phyloP scores from a whole-genome alignment of 768 basidiomycete species.

The Chalciporus pseudorubinellus region DNA sequence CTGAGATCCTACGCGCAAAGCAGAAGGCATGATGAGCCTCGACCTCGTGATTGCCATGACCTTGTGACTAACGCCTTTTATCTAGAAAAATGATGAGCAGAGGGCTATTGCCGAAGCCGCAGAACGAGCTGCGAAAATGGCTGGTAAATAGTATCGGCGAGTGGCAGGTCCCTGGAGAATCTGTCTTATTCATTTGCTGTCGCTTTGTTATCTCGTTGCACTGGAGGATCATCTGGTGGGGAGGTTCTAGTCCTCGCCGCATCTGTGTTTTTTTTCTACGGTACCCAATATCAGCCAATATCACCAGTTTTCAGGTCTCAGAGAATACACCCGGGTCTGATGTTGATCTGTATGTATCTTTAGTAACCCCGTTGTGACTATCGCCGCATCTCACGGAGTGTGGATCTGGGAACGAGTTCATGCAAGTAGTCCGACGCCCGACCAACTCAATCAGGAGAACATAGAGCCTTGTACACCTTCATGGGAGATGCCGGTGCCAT shows the following conservation, averaged over 20 bases:
- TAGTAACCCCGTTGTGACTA: conserved; percentile 14
- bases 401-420: conserved; percentile 15
- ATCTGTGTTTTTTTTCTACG: conserved; percentile 9
- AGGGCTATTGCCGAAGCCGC: conserved; percentile 34
- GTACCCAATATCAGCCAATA: conserved; percentile 10
- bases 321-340: background rate
- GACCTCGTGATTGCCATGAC: background rate
- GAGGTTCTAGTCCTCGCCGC: conserved; percentile 9
- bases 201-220: background rate
- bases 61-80: conserved; percentile 6
- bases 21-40: conserved; percentile 57
- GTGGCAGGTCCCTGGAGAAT: conserved; percentile 18
- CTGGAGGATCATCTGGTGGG: conserved; percentile 17
- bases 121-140: conserved; percentile 11
- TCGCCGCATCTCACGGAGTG: conserved; percentile 24
- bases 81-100: conserved; percentile 56
- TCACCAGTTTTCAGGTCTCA: conserved; percentile 5
- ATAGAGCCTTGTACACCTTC: conserved; percentile 1
- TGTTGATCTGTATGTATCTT: conserved; percentile 9
- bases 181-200: conserved; percentile 9
- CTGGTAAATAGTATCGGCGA: conserved; percentile 37
- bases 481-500: conserved; percentile 8
- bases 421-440: background rate
- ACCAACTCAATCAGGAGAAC: conserved; percentile 15
- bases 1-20: conserved; percentile 70